Percentiles rank a stretch among this genome's conserved stretches.
phyloP scores from a whole-genome alignment of 192 early-diverging fungal genomes.

The Dissophora ornata region DNA sequence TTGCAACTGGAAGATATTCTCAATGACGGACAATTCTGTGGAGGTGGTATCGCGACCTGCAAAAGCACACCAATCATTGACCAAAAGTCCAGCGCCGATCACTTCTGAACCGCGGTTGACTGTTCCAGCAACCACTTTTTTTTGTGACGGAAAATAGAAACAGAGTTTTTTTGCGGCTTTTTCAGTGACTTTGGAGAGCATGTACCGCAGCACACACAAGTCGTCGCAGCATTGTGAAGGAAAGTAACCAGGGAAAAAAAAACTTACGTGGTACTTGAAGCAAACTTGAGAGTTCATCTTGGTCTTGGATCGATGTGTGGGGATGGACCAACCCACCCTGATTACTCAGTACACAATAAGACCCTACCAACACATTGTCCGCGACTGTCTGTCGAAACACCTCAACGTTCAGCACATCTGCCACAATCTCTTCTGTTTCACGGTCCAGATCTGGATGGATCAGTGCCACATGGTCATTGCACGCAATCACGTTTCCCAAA shows the following conservation, averaged over 20 bases:
- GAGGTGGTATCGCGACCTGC: conserved; percentile 95
- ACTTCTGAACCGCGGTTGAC: conserved; percentile 98
- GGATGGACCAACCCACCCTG: conserved; percentile 97
- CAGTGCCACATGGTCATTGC: conserved; percentile 99
- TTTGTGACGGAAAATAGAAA: too few relatives aligned
- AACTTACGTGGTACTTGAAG: conserved; percentile 96
- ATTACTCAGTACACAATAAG: conserved; percentile 96
- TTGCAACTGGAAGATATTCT: conserved; percentile 97
- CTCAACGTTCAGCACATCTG: conserved; percentile 96
- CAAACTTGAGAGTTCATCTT: conserved; percentile 97
- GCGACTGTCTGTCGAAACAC: conserved; percentile 99
- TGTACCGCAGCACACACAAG: too few relatives aligned
- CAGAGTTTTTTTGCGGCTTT: too few relatives aligned
- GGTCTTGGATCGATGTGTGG: conserved; percentile 93
- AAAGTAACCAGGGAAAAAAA: too few relatives aligned
- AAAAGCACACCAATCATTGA: conserved; percentile 99
- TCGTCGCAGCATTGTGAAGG: too few relatives aligned
- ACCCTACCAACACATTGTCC: conserved; percentile 96
- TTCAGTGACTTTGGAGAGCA: too few relatives aligned
- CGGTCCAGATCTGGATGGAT: conserved; percentile 99
- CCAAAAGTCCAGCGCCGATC: conserved; percentile 96
- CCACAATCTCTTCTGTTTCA: conserved; percentile 99
- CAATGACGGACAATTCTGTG: conserved; percentile 97
- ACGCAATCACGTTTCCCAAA: conserved; percentile 98
- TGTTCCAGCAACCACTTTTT: conserved; percentile 95